Conservation (phyloP, 2,329 filamentous ascomycete species). For the Alternaria brassicae region DNA sequence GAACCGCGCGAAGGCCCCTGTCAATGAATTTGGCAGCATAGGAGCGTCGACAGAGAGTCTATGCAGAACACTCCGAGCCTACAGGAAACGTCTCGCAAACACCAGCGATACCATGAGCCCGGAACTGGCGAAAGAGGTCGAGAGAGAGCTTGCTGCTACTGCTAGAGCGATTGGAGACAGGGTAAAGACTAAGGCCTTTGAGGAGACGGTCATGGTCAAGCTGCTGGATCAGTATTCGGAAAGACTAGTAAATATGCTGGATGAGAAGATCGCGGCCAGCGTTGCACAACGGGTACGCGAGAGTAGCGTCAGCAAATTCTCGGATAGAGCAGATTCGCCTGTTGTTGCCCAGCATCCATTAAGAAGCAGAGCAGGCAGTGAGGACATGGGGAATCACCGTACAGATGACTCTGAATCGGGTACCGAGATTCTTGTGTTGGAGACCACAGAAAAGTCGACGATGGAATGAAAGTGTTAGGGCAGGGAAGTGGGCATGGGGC, state of each 20-base stretch:
- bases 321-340: constrained; percentile 25
- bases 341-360: constrained; percentile 13
- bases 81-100: constrained; percentile 64
- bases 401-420: constrained; percentile 14
- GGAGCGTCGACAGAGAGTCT: constrained; percentile 61
- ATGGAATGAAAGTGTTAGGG: constrained; percentile 11
- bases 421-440: constrained; percentile 8
- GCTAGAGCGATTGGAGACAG: constrained; percentile 54
- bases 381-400: not conserved
- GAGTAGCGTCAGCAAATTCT: constrained; percentile 41
- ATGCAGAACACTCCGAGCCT: constrained; percentile 63
- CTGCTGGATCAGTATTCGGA: constrained; percentile 79
- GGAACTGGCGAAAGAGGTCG: constrained; percentile 61
- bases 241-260: constrained; percentile 72
- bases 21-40: constrained; percentile 45
- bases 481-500: not conserved
- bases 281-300: constrained; percentile 48
- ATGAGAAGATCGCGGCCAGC: constrained; percentile 67
- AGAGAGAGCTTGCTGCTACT: constrained; percentile 63
- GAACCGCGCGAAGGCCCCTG: constrained; percentile 54
- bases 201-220: constrained; percentile 57
- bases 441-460: constrained; percentile 20
- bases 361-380: constrained; percentile 15
- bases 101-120: constrained; percentile 55
- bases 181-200: constrained; percentile 50